Evolutionary conservation across 768 basidiomycete species (phyloP), one percentile per base, ranked within the genome.

Genomic region (Auriculariales sp.): DNA sequence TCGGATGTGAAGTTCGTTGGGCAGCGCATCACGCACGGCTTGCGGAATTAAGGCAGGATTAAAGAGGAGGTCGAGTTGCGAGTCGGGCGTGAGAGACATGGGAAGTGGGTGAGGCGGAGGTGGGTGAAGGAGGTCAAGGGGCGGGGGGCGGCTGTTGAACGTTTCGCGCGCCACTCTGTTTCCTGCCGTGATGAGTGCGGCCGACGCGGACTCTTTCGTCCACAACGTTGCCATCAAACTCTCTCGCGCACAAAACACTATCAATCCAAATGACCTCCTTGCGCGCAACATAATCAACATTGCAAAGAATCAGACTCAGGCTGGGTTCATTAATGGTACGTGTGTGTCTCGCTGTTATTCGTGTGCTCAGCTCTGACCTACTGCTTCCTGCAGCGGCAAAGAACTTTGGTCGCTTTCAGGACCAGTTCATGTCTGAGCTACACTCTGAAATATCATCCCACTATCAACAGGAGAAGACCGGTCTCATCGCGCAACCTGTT

Each of bases 401-500:
- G 54, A 68, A 81, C 28, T 93, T 95, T 68, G 90, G 88, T 62
- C 86, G 86, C 70, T 92, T 93, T 60, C 73, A 81, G 59, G 77
- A 79, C 59, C 76, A 79, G 30, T 85, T 87, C 58, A 70, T 93
- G 48, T 68, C 75, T 34, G 84, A 89, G 55, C 65, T 93, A 6
- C 85, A 90, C 68, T 71, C 74, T 58, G 83, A 91, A 62, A 84
- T 90, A 54, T 67, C 79, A 60, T 75, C 77, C 54, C 83, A 86
- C 68, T 70, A 68, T 51, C 72, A 78, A 67, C 77, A 82, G 71
- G 71, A 81, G 64, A 68, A 70, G 32, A 66, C 75, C 30, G 77
- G 75, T 33, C 58, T 57, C 33, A 49, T 56, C 36, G 70, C 73
- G 3, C 71, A 78, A 59, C 79, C 81, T 9, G 68, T 86, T 35